Percentiles rank a stretch among this genome's conserved stretches.
phyloP scores from a whole-genome alignment of 108 stramenopile species.

The Schizochytrium sp. region DNA sequence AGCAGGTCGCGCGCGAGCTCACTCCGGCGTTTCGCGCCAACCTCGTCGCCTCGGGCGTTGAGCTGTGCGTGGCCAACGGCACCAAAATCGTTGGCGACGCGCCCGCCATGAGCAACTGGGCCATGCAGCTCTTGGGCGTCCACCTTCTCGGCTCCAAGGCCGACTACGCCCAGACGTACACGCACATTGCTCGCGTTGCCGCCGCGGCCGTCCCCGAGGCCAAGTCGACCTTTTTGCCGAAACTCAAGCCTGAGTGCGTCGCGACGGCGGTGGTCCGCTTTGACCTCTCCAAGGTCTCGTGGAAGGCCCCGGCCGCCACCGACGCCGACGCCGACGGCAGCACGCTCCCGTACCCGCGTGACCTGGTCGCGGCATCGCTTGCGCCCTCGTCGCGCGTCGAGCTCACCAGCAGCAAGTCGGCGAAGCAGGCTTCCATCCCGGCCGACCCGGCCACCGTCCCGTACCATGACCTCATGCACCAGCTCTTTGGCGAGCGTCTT shows the following conservation, averaged over 20 bases:
- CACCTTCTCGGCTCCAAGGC: background rate
- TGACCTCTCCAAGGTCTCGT: background rate
- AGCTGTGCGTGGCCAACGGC: background rate
- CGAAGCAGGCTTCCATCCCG: background rate
- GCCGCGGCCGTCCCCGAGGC: background rate
- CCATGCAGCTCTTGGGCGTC: background rate
- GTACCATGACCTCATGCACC: background rate
- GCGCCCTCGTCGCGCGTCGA: background rate
- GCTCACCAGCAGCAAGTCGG: background rate
- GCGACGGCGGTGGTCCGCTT: background rate
- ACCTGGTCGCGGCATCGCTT: background rate
- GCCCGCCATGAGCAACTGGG: background rate
- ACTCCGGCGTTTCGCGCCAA: background rate
- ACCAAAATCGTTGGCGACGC: background rate
- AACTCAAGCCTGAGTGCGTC: background rate
- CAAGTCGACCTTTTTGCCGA: background rate
- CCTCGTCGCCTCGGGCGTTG: background rate
- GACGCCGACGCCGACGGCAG: background rate
- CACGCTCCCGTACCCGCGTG: background rate
- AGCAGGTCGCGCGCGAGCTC: conserved; percentile 11
- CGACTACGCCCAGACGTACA: background rate
- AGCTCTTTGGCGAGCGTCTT: conserved; percentile 9
- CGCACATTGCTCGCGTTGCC: background rate
- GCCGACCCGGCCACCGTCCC: background rate
- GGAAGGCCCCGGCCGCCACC: background rate